Base-by-base conservation (phyloP, 495 filamentous ascomycete genomes). In the Elasticomyces elasticus region DNA sequence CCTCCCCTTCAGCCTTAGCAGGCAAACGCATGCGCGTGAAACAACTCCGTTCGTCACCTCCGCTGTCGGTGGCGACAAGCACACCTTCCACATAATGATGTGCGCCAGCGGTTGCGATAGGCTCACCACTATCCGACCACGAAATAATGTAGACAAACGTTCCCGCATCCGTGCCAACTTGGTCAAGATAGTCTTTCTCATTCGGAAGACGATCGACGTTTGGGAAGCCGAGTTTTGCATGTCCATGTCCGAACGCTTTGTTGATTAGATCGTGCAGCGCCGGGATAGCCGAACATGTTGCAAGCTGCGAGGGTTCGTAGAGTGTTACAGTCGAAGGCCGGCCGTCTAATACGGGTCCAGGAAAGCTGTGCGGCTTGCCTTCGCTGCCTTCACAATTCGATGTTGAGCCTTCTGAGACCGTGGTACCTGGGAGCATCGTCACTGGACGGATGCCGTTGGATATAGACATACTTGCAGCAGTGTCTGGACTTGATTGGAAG, bases 141-240 rank as follows among this genome's bases (percentile, higher is more conserved):
- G 47, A 30, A 12, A 57, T 11, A 17, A 57, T 45, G 28, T 49
- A 53, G 25, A 33, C 42, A 49, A 61, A 61, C 12, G 53, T 61
- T 11, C 58, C 58, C 0, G 47, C 41, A 10, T 40, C 48, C 17
- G 1, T 22, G 47, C 58, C 54, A 1, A 61, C 27, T 23, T 53
- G 28, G 4, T 48, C 26, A n/a, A 61, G 20, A n/a, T 51, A 40
- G 5, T 52, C 31, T 7, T 44, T 22, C 24, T 41, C 22, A 5
- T 15, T 22, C 15, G 17, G 22, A 20, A 53, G 48, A 4, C 54
- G 40, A 23, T 31, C 22, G 22, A 5, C 13, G 13, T 19, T 5
- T 2, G 31, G 41, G 2, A 37, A 11, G 52, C 15, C 35, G 5
- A 15, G 1, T 1, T 38, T 23, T 19, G n/a, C 11, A 46, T 52